These are phyloP conservation scores for Curvularia sp. DNA, from an alignment of 2,329 filamentous ascomycete species.

Conservation along the genomic window DNA sequence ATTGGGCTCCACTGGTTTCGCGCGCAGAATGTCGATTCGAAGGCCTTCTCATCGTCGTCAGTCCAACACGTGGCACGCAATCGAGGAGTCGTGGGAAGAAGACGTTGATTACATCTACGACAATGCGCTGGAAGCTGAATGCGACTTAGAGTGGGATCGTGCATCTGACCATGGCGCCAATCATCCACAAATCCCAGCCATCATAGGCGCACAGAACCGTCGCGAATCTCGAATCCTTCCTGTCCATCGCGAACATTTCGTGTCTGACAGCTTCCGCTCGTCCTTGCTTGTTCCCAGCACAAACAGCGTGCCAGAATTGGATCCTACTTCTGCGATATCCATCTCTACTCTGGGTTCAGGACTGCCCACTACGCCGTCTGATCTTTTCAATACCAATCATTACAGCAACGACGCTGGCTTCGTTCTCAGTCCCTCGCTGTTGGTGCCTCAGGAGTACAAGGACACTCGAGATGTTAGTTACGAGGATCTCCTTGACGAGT, in stretches of 20 bases:
- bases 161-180: constrained; percentile 36
- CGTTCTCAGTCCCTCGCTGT: constrained; percentile 49
- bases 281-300: constrained; percentile 41
- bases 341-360: constrained; percentile 40
- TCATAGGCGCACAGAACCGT: constrained; percentile 16
- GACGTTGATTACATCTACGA: constrained; percentile 70
- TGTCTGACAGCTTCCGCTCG: constrained; percentile 32
- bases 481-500: constrained; percentile 51
- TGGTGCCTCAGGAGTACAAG: constrained; percentile 48
- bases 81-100: constrained; percentile 64
- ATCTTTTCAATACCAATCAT: constrained; percentile 26
- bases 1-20: constrained; percentile 53
- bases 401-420: constrained; percentile 44
- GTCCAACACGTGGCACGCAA: constrained; percentile 46
- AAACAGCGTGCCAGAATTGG: constrained; percentile 44
- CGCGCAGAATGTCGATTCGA: constrained; percentile 32
- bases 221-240: constrained; percentile 8
- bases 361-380: constrained; percentile 43
- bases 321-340: constrained; percentile 46
- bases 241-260: constrained; percentile 23
- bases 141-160: constrained; percentile 65
- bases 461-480: constrained; percentile 47
- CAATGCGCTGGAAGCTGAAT: constrained; percentile 66
- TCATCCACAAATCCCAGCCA: constrained; percentile 45
- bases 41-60: constrained; percentile 35